A percentile compares a stretch with the other conserved stretches of the same genome.
These are phyloP conservation scores for Extremus antarcticus DNA, from an alignment of 495 filamentous ascomycete genomes.

Conservation along the genomic window DNA sequence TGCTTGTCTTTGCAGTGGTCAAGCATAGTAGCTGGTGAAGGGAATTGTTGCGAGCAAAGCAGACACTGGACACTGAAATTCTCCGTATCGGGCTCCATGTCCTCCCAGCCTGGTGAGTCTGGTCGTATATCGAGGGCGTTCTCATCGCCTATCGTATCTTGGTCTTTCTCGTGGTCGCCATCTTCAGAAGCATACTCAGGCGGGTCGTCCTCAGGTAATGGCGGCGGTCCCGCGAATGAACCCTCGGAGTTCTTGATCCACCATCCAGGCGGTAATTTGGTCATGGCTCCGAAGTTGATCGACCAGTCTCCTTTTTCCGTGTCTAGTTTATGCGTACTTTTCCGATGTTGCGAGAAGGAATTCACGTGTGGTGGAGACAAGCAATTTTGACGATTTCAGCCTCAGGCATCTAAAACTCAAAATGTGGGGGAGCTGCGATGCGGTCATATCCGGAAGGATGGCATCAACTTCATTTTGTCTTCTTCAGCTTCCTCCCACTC, in stretches of 20 bases:
- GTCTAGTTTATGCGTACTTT: no score
- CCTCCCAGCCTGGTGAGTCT: conserved; percentile 54
- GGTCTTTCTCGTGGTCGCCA: background rate
- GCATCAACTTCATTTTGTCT: background rate
- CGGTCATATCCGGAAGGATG: background rate
- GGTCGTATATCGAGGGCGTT: conserved; percentile 8
- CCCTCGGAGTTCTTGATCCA: conserved; percentile 11
- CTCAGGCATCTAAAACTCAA: no score
- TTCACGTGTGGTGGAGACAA: no score
- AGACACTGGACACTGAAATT: conserved; percentile 46
- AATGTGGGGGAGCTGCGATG: background rate
- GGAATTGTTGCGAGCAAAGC: conserved; percentile 56
- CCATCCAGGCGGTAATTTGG: conserved; percentile 13
- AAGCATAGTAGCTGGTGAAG: conserved; percentile 55
- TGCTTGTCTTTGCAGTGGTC: conserved; percentile 60
- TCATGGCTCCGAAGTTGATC: background rate
- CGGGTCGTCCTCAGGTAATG: background rate
- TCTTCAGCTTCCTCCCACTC: background rate
- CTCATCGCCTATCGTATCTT: background rate
- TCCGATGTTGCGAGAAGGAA: no score
- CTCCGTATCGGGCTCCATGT: conserved; percentile 62
- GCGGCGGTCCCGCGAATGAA: conserved; percentile 1
- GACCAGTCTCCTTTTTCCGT: no score
- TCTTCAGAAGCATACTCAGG: conserved; percentile 1
- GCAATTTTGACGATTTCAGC: no score